Percentiles rank a stretch among this genome's conserved stretches.
Conservation (phyloP, 345 rosid species). For the Salix caprea region DNA sequence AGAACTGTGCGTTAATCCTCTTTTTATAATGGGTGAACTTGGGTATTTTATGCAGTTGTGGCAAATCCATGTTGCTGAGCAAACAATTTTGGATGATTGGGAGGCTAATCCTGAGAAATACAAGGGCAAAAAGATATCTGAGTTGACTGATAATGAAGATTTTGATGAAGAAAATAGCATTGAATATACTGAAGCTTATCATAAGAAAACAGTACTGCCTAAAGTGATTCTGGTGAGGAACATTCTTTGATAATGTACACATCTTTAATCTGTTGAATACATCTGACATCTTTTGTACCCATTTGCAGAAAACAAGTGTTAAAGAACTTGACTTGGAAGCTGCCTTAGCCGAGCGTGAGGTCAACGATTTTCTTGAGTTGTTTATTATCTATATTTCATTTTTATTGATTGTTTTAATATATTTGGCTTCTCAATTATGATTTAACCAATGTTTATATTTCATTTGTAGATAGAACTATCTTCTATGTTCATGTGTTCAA, state of each 20-base stretch:
- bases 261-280: slow-evolving; percentile 2
- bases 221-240: slow-evolving; percentile 63
- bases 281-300: slow-evolving; percentile 18
- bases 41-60: slow-evolving; percentile 58
- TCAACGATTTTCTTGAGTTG: slow-evolving; percentile 19
- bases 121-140: slow-evolving; percentile 68
- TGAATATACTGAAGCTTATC: slow-evolving; percentile 48
- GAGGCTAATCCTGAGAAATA: slow-evolving; percentile 86
- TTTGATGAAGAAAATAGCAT: slow-evolving; percentile 64
- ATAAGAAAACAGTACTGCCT: slow-evolving; percentile 55
- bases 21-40: neutral
- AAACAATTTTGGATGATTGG: slow-evolving; percentile 83
- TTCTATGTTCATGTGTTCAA: neutral
- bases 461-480: neutral
- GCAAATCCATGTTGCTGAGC: slow-evolving; percentile 90
- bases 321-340: slow-evolving; percentile 90
- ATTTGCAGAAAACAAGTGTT: slow-evolving; percentile 76
- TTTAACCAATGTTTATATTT: neutral
- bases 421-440: neutral
- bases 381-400: neutral
- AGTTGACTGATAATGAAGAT: slow-evolving; percentile 70
- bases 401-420: neutral
- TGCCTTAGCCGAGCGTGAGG: slow-evolving; percentile 87
- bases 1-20: neutral
- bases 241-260: neutral